Evolutionary conservation across 2,329 filamentous ascomycete genomes (phyloP).

Genomic region (Penicillium psychrosexuale): DNA sequence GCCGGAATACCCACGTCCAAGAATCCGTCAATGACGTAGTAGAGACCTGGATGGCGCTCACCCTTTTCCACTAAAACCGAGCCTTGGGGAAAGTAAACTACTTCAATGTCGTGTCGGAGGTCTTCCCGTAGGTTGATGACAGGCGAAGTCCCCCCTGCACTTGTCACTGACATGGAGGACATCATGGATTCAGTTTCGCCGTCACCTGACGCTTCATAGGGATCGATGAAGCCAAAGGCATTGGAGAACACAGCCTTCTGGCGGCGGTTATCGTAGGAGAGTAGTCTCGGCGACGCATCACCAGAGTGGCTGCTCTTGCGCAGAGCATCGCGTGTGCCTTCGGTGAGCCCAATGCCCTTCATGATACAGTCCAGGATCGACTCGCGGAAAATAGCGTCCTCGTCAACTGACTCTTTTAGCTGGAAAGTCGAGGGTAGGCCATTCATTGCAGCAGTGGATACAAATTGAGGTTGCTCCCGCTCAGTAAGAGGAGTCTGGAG

Average conservation of each 20-base stretch:
- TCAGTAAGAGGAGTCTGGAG: conserved; percentile 44
- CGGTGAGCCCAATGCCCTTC: conserved; percentile 79
- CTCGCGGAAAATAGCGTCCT: conserved; percentile 82
- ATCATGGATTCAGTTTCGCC: conserved; percentile 84
- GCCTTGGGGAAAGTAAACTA: conserved; percentile 94
- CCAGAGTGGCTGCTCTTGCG: conserved; percentile 65
- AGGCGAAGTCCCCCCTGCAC: conserved; percentile 59
- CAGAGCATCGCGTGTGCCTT: conserved; percentile 60
- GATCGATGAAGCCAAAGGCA: conserved; percentile 87
- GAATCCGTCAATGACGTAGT: conserved; percentile 97
- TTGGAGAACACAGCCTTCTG: conserved; percentile 80
- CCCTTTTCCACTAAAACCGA: conserved; percentile 94
- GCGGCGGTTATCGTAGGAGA: conserved; percentile 77
- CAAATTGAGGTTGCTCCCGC: conserved; percentile 39
- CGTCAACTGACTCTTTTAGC: conserved; percentile 77
- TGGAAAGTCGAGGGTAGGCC: conserved; percentile 49
- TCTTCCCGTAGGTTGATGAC: conserved; percentile 70
- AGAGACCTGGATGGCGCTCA: conserved; percentile 91
- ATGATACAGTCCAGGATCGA: conserved; percentile 95
- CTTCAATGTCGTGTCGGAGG: conserved; percentile 87
- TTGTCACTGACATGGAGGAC: conserved; percentile 61
- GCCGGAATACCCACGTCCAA: conserved; percentile 85
- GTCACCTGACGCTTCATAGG: conserved; percentile 69
- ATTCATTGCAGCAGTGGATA: conserved; percentile 27
- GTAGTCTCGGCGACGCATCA: conserved; percentile 78